Conservation (phyloP, 176 grass and related monocot species). For the Avena eriantha region DNA sequence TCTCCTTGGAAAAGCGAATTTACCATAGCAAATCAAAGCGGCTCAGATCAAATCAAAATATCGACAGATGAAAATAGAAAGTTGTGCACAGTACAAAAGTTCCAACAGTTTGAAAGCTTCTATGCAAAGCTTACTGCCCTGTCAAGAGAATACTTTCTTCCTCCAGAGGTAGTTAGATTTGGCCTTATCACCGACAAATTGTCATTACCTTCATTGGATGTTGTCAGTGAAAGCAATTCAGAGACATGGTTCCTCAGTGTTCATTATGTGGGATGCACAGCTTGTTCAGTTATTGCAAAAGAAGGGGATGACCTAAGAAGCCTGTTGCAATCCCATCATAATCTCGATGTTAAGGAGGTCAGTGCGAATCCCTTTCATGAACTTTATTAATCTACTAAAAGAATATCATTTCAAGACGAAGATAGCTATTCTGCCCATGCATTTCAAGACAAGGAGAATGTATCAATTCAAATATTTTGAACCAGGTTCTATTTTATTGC, state of each 20-base stretch:
- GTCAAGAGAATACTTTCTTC: conserved; percentile 85
- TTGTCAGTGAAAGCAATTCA: conserved; percentile 45
- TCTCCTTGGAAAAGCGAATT: conserved; percentile 73
- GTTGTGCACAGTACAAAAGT: conserved; percentile 65
- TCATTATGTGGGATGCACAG: conserved; percentile 69
- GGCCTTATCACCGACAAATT: conserved; percentile 68
- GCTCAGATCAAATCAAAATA: conserved; percentile 51
- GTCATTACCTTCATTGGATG: conserved; percentile 56
- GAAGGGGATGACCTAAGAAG: conserved; percentile 74
- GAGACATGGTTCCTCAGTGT: conserved; percentile 72
- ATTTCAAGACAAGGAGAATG: conserved; percentile 39
- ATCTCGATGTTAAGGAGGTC: conserved; percentile 70
- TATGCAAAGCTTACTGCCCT: conserved; percentile 69
- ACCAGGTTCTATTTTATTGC: conserved; percentile 35
- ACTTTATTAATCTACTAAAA: conserved; percentile 25
- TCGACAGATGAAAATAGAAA: conserved; percentile 44
- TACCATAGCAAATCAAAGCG: conserved; percentile 80
- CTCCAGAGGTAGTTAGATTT: conserved; percentile 81
- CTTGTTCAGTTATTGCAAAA: conserved; percentile 73
- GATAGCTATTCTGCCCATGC: conserved; percentile 29
- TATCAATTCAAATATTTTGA: conserved; percentile 2
- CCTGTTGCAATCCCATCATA: conserved; percentile 65
- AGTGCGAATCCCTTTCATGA: conserved; percentile 31
- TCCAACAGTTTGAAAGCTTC: conserved; percentile 76
- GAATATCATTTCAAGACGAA: conserved; percentile 11